phyloP scores from a whole-genome alignment of 73 alveolate species.

The Diophrys appendiculata region DNA sequence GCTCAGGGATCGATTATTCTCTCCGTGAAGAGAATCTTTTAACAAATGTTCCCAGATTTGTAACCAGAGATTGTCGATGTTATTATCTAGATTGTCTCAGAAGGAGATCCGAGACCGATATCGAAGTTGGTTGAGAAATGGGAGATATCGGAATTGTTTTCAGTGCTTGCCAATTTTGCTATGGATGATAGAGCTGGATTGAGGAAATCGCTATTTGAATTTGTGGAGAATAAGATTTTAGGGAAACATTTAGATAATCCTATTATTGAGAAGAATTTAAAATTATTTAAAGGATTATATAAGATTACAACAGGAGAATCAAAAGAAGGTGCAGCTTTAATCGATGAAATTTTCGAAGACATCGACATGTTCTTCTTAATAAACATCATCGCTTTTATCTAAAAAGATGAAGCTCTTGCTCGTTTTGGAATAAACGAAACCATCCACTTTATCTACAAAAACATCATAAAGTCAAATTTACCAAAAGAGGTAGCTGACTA shows the following conservation, averaged over 20 bases:
- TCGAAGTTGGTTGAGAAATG: neutral
- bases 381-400: neutral
- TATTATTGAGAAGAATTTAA: neutral
- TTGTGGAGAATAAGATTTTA: neutral
- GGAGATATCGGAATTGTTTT: neutral
- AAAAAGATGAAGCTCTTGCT: constrained; percentile 1
- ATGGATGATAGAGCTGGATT: neutral
- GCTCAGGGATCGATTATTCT: neutral
- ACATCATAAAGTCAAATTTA: too few relatives aligned
- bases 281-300: neutral
- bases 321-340: neutral
- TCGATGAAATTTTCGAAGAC: neutral
- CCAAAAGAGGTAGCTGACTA: neutral
- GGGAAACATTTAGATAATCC: neutral
- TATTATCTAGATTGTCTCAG: constrained; percentile 11
- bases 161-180: neutral
- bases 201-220: neutral
- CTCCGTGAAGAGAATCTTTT: constrained; percentile 11
- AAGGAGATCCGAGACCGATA: constrained; percentile 12
- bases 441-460: neutral
- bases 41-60: neutral
- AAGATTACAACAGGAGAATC: neutral
- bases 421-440: neutral
- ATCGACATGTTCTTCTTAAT: neutral
- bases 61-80: constrained; percentile 17